Percentiles rank a stretch among this genome's conserved stretches.
Conservation (phyloP, 2,329 filamentous ascomycete species). For the Fusarium aywerte region DNA sequence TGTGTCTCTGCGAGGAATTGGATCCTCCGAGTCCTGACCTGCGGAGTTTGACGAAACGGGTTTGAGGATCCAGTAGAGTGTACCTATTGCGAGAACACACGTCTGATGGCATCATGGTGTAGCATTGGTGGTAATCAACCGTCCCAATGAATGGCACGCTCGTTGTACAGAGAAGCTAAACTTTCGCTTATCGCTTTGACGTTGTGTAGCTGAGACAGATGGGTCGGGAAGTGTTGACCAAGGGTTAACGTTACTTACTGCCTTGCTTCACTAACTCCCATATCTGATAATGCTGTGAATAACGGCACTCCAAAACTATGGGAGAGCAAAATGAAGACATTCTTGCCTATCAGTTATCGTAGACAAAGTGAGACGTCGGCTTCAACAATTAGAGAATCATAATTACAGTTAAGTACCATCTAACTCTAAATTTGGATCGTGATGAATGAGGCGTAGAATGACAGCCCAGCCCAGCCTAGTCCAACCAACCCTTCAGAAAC, state of each 20-base stretch:
- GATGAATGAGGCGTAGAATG: slow-evolving; percentile 18
- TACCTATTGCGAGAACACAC: slow-evolving; percentile 35
- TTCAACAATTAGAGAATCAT: not conserved
- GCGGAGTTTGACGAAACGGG: slow-evolving; percentile 27
- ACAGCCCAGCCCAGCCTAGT: slow-evolving; percentile 1
- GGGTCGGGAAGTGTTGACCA: slow-evolving; percentile 11
- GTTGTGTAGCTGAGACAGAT: slow-evolving; percentile 18
- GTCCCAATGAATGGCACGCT: not conserved
- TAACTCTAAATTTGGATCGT: slow-evolving; percentile 10
- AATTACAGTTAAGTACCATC: not conserved
- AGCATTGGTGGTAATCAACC: slow-evolving; percentile 16
- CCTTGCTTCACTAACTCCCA: not conserved
- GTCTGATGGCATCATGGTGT: slow-evolving; percentile 38
- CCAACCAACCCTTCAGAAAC: not conserved
- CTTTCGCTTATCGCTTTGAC: slow-evolving; percentile 33
- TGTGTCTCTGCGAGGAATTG: slow-evolving; percentile 18
- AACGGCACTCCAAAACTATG: not conserved
- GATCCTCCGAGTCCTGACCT: slow-evolving; percentile 11
- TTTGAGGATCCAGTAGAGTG: slow-evolving; percentile 1
- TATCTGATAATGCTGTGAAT: not conserved
- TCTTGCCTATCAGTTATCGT: not conserved
- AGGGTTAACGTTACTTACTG: not conserved
- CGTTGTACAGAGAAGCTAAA: slow-evolving; percentile 12
- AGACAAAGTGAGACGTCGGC: no score
- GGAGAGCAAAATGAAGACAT: not conserved